phyloP scores from a whole-genome alignment of 1,139 yeast genomes.

The Blastobotrys illinoisensis region DNA sequence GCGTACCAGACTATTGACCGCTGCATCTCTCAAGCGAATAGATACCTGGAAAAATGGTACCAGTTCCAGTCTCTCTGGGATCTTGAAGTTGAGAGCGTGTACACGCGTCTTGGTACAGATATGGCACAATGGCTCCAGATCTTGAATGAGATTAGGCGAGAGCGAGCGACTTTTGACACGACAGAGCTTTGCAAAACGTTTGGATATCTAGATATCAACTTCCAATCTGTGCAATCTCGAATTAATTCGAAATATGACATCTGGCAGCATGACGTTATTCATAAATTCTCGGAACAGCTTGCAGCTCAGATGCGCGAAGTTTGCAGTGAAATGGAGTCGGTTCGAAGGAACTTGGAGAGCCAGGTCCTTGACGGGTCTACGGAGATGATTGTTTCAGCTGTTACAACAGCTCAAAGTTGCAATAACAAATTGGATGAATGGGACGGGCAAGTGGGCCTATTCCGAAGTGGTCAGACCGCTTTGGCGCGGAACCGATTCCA shows the following conservation, averaged over 20 bases:
- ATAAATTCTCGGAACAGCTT: slow-evolving; percentile 41
- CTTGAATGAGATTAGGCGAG: slow-evolving; percentile 42
- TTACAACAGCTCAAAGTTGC: slow-evolving; percentile 34
- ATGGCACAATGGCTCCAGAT: slow-evolving; percentile 46
- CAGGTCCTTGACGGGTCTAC: slow-evolving; percentile 34
- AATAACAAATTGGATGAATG: slow-evolving; percentile 29
- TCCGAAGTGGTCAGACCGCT: slow-evolving; percentile 42
- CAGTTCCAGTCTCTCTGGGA: slow-evolving; percentile 59
- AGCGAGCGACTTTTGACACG: slow-evolving; percentile 50
- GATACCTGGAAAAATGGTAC: slow-evolving; percentile 48
- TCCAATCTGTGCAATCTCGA: slow-evolving; percentile 50
- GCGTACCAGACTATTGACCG: slow-evolving; percentile 24
- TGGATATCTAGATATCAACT: slow-evolving; percentile 42
- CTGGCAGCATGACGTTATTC: slow-evolving; percentile 49
- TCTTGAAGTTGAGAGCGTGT: slow-evolving; percentile 36
- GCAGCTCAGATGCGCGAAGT: slow-evolving; percentile 28
- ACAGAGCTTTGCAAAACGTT: slow-evolving; percentile 37
- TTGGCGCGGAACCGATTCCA: slow-evolving; percentile 44
- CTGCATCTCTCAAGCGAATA: slow-evolving; percentile 28
- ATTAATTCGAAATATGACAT: slow-evolving; percentile 51
- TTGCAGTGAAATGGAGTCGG: slow-evolving; percentile 27
- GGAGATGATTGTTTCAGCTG: slow-evolving; percentile 33
- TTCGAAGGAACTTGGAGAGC: slow-evolving; percentile 35
- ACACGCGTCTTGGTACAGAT: slow-evolving; percentile 33
- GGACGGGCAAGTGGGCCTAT: slow-evolving; percentile 28